Conservation (phyloP, 2,329 filamentous ascomycete species). For the Claviceps arundinis region DNA sequence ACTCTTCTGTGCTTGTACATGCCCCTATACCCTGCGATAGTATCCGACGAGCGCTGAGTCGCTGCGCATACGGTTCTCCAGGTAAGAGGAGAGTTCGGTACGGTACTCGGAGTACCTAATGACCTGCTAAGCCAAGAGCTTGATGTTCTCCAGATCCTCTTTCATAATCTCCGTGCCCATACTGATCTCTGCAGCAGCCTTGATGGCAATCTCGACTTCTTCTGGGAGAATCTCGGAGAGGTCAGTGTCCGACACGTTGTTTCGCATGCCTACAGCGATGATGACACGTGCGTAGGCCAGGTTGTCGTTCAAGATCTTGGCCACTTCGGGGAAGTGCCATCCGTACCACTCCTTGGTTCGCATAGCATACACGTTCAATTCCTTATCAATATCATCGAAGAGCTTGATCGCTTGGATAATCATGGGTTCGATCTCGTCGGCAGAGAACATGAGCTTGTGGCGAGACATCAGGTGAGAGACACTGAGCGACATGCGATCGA, state of each 20-base stretch:
- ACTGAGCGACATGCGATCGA: constrained; percentile 90
- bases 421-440: constrained; percentile 99
- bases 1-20: too few relatives aligned
- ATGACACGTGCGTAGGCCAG: constrained; percentile 84
- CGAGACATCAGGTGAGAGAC: constrained; percentile 92
- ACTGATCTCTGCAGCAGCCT: constrained; percentile 86
- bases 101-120: constrained; percentile 86
- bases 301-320: constrained; percentile 95
- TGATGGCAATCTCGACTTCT: constrained; percentile 83
- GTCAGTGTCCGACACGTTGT: constrained; percentile 62
- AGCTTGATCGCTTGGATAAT: constrained; percentile 94
- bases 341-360: constrained; percentile 99
- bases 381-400: constrained; percentile 94
- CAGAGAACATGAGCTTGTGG: constrained; percentile 97
- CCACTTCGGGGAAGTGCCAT: constrained; percentile 98
- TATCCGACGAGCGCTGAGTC: constrained; percentile 71
- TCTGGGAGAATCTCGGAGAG: constrained; percentile 87
- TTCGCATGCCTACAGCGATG: constrained; percentile 76
- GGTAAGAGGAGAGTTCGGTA: constrained; percentile 73
- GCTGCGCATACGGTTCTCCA: constrained; percentile 76
- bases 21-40: too few relatives aligned
- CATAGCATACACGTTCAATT: constrained; percentile 95
- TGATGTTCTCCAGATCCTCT: constrained; percentile 87
- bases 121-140: constrained; percentile 77
- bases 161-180: constrained; percentile 97